These are phyloP conservation scores for Talaromyces amestolkiae DNA, from an alignment of 2,329 filamentous ascomycete species.

Conservation along the genomic window DNA sequence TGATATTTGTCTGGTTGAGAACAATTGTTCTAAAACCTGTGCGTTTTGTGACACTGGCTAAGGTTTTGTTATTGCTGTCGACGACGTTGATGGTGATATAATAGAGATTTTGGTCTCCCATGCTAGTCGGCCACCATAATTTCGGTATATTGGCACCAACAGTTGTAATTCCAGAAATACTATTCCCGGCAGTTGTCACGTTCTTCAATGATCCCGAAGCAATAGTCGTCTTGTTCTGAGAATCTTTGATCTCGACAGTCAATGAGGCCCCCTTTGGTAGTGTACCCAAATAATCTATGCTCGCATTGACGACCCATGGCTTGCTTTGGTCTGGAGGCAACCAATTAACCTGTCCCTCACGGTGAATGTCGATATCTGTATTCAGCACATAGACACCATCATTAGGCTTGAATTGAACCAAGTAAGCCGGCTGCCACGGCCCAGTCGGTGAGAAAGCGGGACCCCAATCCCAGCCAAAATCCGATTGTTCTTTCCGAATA, in stretches of 20 bases:
- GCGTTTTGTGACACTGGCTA: constrained; percentile 52
- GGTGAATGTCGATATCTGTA: constrained; percentile 58
- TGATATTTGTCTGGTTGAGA: constrained; percentile 56
- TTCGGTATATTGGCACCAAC: constrained; percentile 48
- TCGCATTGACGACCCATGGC: constrained; percentile 62
- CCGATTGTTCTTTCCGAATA: constrained; percentile 60
- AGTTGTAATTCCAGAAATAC: constrained; percentile 50
- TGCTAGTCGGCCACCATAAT: constrained; percentile 60
- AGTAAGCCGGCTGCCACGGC: constrained; percentile 59
- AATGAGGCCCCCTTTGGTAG: constrained; percentile 47
- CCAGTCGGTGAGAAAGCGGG: constrained; percentile 62
- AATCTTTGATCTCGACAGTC: constrained; percentile 49
- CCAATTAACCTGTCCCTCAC: constrained; percentile 58
- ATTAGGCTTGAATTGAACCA: constrained; percentile 50
- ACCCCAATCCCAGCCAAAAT: constrained; percentile 66
- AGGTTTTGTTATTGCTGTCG: constrained; percentile 32
- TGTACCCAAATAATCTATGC: constrained; percentile 56
- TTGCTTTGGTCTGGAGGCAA: constrained; percentile 56
- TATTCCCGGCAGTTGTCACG: constrained; percentile 41
- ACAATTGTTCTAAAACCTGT: constrained; percentile 63
- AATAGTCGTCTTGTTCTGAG: constrained; percentile 39
- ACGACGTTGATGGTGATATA: constrained; percentile 52
- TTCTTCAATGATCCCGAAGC: constrained; percentile 40
- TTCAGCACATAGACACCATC: constrained; percentile 51
- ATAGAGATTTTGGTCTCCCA: constrained; percentile 60